Base-by-base conservation (phyloP, 1,284 basidiomycete species). In the Ganoderma leucocontextum region DNA sequence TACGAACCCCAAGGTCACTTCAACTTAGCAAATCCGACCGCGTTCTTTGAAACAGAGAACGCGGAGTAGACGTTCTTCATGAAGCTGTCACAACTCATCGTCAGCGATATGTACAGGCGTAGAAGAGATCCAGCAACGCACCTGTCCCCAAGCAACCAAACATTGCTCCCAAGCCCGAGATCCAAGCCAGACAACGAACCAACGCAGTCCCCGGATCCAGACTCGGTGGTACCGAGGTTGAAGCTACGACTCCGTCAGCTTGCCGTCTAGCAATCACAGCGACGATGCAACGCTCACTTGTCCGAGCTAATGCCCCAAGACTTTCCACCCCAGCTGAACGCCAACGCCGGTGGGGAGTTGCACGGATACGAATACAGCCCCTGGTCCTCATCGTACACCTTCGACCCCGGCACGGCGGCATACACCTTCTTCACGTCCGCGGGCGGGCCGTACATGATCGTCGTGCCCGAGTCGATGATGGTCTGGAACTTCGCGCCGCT, bases 371-470 rank as follows among this genome's bases (percentile, higher is more conserved):
- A 65, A 68, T 79, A 84, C 75, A 79, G 81, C 22, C 84, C 66
- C 13, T 76, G 76, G 10, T 63, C 52, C 2, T 76, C 74, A 22
- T 69, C 61, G 41, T 44, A 69, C 9, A 66, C 22, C 64, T 25
- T 79, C 80, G 66, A 77, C 2, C 85, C 83, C 19, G 79, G 77
- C 53, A 89, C 83, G 17, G 76, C 65, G n/a, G 71, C 75, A 75
- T 87, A 88, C 66, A 89, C 79, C 57, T 73, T 66, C 44, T 77
- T 77, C 15, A 86, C 83, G 49, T 83, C 78, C 36, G 80, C 69
- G 0, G 80, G 75, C 47, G 85, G 83, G 41, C 85, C 87, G 1
- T 86, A 75, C 75, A 89, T 81, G 68, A 88, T 74, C 59, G 86
- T 85, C 12, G 86, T 85, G 53, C 84, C 84, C 8, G 83, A 83